Evolutionary conservation across 352 stramenopile genomes (phyloP).

Genomic region (Pythium phragmitis): DNA sequence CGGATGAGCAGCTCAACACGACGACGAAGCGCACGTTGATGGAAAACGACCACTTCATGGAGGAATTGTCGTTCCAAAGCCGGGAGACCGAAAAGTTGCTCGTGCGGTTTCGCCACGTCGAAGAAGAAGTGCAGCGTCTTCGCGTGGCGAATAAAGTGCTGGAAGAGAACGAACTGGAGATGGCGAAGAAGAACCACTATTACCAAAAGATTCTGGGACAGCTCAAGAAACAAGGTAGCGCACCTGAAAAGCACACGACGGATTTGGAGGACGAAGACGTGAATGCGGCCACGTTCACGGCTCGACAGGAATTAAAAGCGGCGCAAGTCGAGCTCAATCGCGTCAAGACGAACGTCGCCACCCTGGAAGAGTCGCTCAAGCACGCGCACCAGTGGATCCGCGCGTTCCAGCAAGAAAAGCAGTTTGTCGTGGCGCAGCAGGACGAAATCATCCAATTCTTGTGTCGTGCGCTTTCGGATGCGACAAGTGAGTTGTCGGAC

Average conservation of each 20-base stretch:
- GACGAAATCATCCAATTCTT: constrained; percentile 72
- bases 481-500: constrained; percentile 16
- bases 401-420: constrained; percentile 51
- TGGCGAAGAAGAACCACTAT: constrained; percentile 69
- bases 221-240: constrained; percentile 34
- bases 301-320: neutral
- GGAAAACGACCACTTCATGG: constrained; percentile 77
- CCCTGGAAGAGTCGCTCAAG: constrained; percentile 34
- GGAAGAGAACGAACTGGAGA: constrained; percentile 47
- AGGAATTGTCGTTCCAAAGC: constrained; percentile 71
- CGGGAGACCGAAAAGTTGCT: constrained; percentile 72
- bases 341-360: constrained; percentile 16
- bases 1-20: constrained; percentile 64
- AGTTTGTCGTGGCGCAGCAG: constrained; percentile 56
- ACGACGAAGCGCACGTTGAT: constrained; percentile 78
- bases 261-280: neutral
- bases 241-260: neutral
- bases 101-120: constrained; percentile 36
- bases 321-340: constrained; percentile 1
- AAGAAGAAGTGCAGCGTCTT: constrained; percentile 46
- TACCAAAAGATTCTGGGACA: constrained; percentile 69
- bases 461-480: constrained; percentile 39
- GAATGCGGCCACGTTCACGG: neutral
- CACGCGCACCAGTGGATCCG: constrained; percentile 48
- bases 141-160: constrained; percentile 48